Evolutionary conservation across 257 asterid genomes (phyloP), one percentile per base, ranked within the genome.

Genomic region (Lantana camara): DNA sequence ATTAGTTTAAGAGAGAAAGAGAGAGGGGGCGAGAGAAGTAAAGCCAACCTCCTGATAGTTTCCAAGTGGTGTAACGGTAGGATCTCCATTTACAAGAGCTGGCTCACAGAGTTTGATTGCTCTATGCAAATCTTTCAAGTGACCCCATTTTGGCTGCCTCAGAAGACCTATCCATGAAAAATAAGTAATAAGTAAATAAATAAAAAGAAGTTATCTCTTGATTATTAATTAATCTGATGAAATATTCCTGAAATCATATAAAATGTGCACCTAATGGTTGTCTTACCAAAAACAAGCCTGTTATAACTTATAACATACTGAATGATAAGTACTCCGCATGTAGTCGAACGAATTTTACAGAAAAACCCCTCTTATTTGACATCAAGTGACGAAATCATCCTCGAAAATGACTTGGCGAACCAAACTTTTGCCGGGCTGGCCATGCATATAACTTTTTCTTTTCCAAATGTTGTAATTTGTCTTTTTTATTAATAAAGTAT

Each of bases 31-130:
- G 10, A 12, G 13, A 37, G 42, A 61, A 57, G 32, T 42, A 57
- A 51, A 13, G 55, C 62, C n/a, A 66, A 94, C 99, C 98, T 94
- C 96, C 75, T 94, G 96, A 74, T 78, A 80, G 87, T 82, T 87
- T 76, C 99, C 99, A 13, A 94, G 96, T 19, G 96, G 47, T 0
- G 82, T 85, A 71, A 86, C 93, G 8, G 79, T 51, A 46, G 93
- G 99, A 78, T 86, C 83, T 67, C 81, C 89, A 30, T 90, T 86
- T 44, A 88, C 73, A 32, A 94, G 80, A 77, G 98, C 97, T 53
- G 96, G 96, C 76, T 94, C 99, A 71, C 98, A 90, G 58, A 94
- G 89, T 80, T 94, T 91, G 75, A 94, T 88, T 66, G 99, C 99
- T 80, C 99, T 66, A 69, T 94, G 99, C 70, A 94, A 81, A 70